Evolutionary conservation across 768 basidiomycete genomes (phyloP).

Genomic region (Tricholoma hemisulphureum): DNA sequence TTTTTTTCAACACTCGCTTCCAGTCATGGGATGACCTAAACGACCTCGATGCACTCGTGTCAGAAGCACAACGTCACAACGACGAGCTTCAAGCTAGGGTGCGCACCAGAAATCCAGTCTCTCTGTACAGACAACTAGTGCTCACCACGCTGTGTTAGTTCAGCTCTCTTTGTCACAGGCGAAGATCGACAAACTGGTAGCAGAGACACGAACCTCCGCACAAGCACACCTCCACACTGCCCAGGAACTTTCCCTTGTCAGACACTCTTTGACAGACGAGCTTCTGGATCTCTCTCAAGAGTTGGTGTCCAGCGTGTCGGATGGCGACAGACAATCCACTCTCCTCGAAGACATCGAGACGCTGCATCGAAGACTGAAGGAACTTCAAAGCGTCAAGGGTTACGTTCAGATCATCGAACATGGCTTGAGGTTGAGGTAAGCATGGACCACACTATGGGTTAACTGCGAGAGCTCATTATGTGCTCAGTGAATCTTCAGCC

Average conservation of each 20-base stretch:
- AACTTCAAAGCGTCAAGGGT: constrained; percentile 69
- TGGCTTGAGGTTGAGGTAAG: constrained; percentile 71
- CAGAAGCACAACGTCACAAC: constrained; percentile 38
- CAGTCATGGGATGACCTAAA: constrained; percentile 50
- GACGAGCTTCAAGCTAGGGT: constrained; percentile 46
- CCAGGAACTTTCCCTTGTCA: constrained; percentile 70
- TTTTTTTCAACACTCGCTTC: constrained; percentile 47
- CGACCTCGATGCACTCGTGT: constrained; percentile 43
- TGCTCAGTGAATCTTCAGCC: constrained; percentile 54
- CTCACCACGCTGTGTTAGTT: constrained; percentile 45
- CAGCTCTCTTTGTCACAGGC: constrained; percentile 58
- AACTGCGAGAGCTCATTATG: not conserved
- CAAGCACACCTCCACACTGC: constrained; percentile 57
- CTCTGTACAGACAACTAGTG: constrained; percentile 12
- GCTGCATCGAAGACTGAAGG: constrained; percentile 72
- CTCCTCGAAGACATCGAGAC: constrained; percentile 82
- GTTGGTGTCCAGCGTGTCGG: constrained; percentile 56
- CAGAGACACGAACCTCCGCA: constrained; percentile 46
- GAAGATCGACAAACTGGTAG: constrained; percentile 45
- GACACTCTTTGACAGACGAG: constrained; percentile 79
- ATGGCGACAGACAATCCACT: constrained; percentile 51
- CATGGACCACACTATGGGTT: not conserved
- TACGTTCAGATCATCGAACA: constrained; percentile 77
- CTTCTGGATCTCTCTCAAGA: constrained; percentile 64
- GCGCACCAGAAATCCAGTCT: constrained; percentile 26